phyloP scores from a whole-genome alignment of 495 filamentous ascomycete species.

The Trichocladium uniseriatum region DNA sequence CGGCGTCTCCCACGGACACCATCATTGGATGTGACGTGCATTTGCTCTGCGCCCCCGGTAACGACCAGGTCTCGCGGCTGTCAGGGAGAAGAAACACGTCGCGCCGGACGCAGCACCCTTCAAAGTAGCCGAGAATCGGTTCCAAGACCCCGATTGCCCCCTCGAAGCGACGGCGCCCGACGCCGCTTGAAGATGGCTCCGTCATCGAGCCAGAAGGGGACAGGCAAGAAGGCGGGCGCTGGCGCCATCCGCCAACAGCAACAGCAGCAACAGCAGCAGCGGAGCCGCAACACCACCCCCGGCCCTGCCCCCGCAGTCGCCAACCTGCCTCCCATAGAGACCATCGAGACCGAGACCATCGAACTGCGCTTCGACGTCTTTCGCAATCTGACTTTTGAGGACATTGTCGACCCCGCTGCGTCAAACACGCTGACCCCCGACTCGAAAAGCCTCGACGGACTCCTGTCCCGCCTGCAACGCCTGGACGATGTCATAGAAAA shows the following conservation, averaged over 20 bases:
- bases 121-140: neutral
- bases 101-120: conserved; percentile 1
- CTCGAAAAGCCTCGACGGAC: conserved; percentile 58
- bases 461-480: conserved; percentile 57
- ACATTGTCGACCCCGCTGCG: conserved; percentile 57
- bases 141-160: neutral
- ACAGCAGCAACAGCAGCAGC: conserved; percentile 49
- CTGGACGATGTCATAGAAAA: conserved; percentile 57
- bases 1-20: neutral
- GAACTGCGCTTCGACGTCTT: conserved; percentile 45
- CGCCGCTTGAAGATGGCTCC: conserved; percentile 36
- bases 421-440: conserved; percentile 60
- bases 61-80: conserved; percentile 6
- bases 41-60: conserved; percentile 7
- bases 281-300: conserved; percentile 80
- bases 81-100: neutral
- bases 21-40: conserved; percentile 20
- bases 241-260: conserved; percentile 52
- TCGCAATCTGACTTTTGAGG: conserved; percentile 55
- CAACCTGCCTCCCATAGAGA: conserved; percentile 43
- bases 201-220: conserved; percentile 56
- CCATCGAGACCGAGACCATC: conserved; percentile 54
- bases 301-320: conserved; percentile 46
- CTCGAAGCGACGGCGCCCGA: neutral
- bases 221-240: conserved; percentile 58